These are phyloP conservation scores for Aschersonia sp. DNA, from an alignment of 2,329 filamentous ascomycete genomes.

Conservation along the genomic window DNA sequence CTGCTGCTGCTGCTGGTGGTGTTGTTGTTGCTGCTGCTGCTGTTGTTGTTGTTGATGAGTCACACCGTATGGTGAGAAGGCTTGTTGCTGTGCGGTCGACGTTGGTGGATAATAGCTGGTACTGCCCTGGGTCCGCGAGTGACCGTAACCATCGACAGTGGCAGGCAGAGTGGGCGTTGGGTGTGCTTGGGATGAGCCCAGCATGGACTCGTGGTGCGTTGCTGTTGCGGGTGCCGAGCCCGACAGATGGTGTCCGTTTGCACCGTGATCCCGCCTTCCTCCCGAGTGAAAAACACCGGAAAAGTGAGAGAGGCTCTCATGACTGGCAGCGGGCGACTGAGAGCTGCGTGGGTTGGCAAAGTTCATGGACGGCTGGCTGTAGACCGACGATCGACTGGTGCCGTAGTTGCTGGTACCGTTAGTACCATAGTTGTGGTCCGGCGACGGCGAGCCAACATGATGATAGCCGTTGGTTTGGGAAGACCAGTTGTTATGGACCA, in stretches of 20 bases:
- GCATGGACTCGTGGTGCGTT: conserved; percentile 9
- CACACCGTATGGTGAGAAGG: conserved; percentile 27
- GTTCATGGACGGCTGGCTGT: conserved; percentile 32
- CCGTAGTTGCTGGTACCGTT: too few species aligned
- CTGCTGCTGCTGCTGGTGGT: conserved; percentile 6
- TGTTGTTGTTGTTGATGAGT: too few species aligned
- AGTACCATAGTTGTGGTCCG: conserved; percentile 12
- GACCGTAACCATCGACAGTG: conserved; percentile 41
- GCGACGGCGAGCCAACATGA: conserved; percentile 33
- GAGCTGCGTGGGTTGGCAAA: conserved; percentile 18
- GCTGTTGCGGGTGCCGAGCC: conserved; percentile 10
- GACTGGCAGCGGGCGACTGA: conserved; percentile 35
- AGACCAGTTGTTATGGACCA: conserved; percentile 43
- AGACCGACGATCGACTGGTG: conserved; percentile 19
- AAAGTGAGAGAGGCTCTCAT: conserved; percentile 49
- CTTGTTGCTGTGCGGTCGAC: conserved; percentile 29
- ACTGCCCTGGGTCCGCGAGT: conserved; percentile 37
- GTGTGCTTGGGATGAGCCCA: conserved; percentile 26
- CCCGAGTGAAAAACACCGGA: conserved; percentile 49
- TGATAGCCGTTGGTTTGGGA: conserved; percentile 34
- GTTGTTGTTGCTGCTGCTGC: too few species aligned
- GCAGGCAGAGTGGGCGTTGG: conserved; percentile 37
- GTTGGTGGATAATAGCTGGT: conserved; percentile 46
- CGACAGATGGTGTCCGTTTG: conserved; percentile 13
- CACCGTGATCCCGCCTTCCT: conserved; percentile 21